Conservation (phyloP, 352 stramenopile genomes). For the Phytopythium delawarense region DNA sequence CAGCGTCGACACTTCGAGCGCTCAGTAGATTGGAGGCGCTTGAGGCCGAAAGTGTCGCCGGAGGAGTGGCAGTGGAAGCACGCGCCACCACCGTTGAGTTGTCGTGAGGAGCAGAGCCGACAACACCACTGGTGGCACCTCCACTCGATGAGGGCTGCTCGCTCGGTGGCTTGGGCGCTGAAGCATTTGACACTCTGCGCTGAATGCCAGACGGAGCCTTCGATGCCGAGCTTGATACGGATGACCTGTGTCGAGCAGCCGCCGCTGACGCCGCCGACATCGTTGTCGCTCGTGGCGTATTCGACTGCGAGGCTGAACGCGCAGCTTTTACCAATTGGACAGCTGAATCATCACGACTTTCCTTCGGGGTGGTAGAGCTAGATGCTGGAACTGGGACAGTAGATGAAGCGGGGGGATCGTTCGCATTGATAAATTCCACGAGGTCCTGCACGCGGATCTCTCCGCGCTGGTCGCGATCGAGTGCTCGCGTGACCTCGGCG, state of each 20-base stretch:
- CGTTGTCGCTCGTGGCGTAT: background rate
- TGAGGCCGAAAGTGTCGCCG: too few relatives aligned
- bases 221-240: background rate
- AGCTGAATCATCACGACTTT: background rate
- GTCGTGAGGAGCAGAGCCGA: background rate
- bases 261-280: background rate
- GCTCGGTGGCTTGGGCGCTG: background rate
- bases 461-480: slow-evolving; percentile 29
- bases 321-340: background rate
- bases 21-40: background rate
- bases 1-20: background rate
- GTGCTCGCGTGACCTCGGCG: slow-evolving; percentile 23
- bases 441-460: slow-evolving; percentile 41
- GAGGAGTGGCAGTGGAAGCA: background rate
- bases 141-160: background rate
- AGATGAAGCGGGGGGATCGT: background rate
- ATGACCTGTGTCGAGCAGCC: background rate
- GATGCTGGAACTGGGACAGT: background rate
- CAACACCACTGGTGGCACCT: background rate
- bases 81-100: background rate
- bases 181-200: background rate
- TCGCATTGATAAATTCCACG: slow-evolving; percentile 18
- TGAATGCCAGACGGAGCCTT: background rate
- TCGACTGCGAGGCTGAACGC: background rate
- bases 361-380: background rate